Conservation (phyloP, 345 rosid species). For the Hibiscus trionum region DNA sequence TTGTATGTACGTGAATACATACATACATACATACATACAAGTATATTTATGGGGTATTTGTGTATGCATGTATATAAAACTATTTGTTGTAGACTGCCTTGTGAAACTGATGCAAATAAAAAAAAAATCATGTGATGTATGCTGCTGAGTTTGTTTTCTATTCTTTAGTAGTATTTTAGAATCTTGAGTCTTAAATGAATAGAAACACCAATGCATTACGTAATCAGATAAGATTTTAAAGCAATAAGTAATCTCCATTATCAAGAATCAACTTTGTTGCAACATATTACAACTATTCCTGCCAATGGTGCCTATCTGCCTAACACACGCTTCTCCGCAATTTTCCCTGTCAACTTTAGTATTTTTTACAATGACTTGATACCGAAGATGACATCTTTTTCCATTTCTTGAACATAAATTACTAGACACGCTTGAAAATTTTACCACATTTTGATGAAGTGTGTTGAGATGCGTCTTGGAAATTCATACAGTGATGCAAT, state of each 20-base stretch:
- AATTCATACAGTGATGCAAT: background rate
- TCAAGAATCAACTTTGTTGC: background rate
- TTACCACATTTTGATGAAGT: background rate
- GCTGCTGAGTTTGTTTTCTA: background rate
- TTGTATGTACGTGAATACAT: background rate
- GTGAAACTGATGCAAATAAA: background rate
- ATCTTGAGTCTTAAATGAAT: background rate
- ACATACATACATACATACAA: no score
- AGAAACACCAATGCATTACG: background rate
- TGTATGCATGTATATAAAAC: background rate
- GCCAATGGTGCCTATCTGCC: background rate
- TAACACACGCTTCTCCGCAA: background rate
- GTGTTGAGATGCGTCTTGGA: background rate
- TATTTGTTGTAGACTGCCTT: background rate
- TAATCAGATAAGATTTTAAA: background rate
- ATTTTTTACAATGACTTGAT: background rate
- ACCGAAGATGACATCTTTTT: background rate
- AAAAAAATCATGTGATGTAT: background rate
- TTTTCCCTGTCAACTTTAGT: background rate
- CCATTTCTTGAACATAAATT: background rate
- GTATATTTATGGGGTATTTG: background rate
- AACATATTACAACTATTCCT: background rate
- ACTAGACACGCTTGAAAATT: background rate
- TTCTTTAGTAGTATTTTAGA: background rate
- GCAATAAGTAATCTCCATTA: no score